Evolutionary conservation across 805 yeast genomes (phyloP).

Genomic region (Schizosaccharomyces osmophilus): DNA sequence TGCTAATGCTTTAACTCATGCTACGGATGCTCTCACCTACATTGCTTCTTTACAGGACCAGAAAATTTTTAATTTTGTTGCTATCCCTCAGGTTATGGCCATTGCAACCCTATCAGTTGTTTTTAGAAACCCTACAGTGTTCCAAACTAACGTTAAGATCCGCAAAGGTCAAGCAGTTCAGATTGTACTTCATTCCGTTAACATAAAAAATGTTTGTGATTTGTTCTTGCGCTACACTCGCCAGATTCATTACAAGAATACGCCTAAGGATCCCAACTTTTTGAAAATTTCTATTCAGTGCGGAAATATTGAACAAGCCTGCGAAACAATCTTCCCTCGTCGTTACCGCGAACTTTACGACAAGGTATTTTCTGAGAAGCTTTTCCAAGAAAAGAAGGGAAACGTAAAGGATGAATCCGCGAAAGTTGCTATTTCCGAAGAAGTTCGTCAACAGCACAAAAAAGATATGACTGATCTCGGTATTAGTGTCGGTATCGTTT

Average conservation of each 20-base stretch:
- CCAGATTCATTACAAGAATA: constrained; percentile 52
- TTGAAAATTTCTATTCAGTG: constrained; percentile 60
- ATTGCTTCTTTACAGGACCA: constrained; percentile 57
- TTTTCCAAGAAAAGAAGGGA: not conserved
- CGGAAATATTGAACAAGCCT: constrained; percentile 71
- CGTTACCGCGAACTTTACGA: constrained; percentile 1
- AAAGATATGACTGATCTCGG: not conserved
- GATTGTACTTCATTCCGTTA: constrained; percentile 48
- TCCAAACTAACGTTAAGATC: constrained; percentile 55
- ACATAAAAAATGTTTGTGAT: constrained; percentile 49
- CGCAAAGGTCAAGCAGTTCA: constrained; percentile 59
- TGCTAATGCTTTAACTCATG: constrained; percentile 54
- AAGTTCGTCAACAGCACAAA: not conserved
- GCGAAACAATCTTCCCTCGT: constrained; percentile 24
- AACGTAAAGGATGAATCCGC: not conserved
- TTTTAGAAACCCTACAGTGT: constrained; percentile 53
- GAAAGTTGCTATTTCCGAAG: not conserved
- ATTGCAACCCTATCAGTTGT: constrained; percentile 77
- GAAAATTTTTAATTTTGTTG: constrained; percentile 70
- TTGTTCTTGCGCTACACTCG: constrained; percentile 54
- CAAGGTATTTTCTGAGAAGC: not conserved
- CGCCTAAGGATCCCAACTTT: constrained; percentile 67
- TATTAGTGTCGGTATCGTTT: not conserved
- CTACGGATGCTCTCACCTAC: constrained; percentile 48
- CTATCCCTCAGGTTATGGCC: constrained; percentile 98